Evolutionary conservation across 2,329 filamentous ascomycete genomes (phyloP).

Genomic region (Conoideocrella luteorostrata): DNA sequence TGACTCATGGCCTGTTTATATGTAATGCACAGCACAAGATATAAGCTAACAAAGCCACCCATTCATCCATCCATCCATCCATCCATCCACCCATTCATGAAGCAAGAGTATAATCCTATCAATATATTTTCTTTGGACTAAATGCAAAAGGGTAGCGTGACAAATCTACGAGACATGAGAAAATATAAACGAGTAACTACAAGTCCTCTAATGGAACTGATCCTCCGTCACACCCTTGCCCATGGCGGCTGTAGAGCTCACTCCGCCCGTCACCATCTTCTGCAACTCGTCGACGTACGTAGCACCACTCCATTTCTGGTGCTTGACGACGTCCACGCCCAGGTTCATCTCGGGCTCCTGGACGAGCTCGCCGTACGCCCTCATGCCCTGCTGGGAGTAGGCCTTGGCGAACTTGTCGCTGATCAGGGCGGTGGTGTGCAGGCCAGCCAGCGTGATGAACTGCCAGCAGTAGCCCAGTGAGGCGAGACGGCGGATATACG

Average conservation of each 20-base stretch:
- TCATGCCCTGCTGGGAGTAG: slow-evolving; percentile 79
- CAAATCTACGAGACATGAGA: no score
- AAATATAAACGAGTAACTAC: no score
- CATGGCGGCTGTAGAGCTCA: slow-evolving; percentile 92
- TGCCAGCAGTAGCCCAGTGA: slow-evolving; percentile 96
- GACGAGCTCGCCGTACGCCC: slow-evolving; percentile 92
- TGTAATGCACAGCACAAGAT: no score
- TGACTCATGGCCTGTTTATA: no score
- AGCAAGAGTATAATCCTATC: no score
- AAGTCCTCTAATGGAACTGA: slow-evolving; percentile 67
- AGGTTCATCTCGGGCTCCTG: slow-evolving; percentile 95
- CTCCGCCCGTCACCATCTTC: slow-evolving; percentile 94
- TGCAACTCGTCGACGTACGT: slow-evolving; percentile 91
- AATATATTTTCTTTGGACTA: no score
- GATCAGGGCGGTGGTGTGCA: slow-evolving; percentile 93
- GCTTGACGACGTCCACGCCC: slow-evolving; percentile 89
- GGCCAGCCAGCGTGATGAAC: slow-evolving; percentile 97
- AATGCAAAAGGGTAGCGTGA: no score
- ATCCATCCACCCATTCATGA: no score
- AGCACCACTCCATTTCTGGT: slow-evolving; percentile 98
- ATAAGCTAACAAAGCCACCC: no score
- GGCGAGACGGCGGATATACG: slow-evolving; percentile 88
- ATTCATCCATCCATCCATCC: no score
- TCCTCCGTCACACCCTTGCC: slow-evolving; percentile 96
- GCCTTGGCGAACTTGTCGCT: slow-evolving; percentile 81